A percentile compares a stretch with the other conserved stretches of the same genome.
Conservation (phyloP, 352 stramenopile genomes). For the Pythium biforme region DNA sequence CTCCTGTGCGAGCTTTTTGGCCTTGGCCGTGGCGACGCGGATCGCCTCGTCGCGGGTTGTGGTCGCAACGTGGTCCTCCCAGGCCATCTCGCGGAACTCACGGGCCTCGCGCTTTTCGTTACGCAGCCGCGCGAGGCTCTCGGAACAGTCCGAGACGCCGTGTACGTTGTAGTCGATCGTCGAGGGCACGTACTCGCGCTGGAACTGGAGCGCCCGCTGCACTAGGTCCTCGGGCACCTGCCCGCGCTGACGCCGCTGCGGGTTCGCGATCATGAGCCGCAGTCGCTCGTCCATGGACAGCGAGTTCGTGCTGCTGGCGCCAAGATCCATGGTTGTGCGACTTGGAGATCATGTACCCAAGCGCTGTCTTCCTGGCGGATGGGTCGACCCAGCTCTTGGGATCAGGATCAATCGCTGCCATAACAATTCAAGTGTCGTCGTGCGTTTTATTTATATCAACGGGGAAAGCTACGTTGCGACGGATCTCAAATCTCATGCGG, state of each 20-base stretch:
- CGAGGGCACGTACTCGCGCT: constrained; percentile 42
- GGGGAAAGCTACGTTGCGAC: no score
- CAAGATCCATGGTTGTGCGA: constrained; percentile 1
- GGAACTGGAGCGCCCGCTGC: constrained; percentile 37
- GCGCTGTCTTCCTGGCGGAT: no score
- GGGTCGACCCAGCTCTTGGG: no score
- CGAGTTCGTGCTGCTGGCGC: neutral
- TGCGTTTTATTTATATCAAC: no score
- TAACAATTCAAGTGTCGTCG: no score
- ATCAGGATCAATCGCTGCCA: no score
- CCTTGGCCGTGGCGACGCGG: constrained; percentile 20
- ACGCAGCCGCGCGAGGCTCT: constrained; percentile 43
- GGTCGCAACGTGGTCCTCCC: constrained; percentile 53
- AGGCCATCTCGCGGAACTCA: constrained; percentile 61
- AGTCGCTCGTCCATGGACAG: constrained; percentile 44
- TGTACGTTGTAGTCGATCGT: constrained; percentile 38
- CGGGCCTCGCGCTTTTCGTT: constrained; percentile 48
- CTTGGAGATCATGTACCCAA: no score
- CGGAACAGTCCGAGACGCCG: constrained; percentile 48
- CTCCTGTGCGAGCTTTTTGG: constrained; percentile 53
- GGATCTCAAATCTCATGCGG: no score
- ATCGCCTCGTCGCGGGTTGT: constrained; percentile 30
- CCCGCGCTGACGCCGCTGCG: constrained; percentile 43
- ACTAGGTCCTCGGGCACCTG: constrained; percentile 49
- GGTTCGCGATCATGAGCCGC: constrained; percentile 39